phyloP scores from a whole-genome alignment of 768 basidiomycete species.

The Collybiopsis confluens region DNA sequence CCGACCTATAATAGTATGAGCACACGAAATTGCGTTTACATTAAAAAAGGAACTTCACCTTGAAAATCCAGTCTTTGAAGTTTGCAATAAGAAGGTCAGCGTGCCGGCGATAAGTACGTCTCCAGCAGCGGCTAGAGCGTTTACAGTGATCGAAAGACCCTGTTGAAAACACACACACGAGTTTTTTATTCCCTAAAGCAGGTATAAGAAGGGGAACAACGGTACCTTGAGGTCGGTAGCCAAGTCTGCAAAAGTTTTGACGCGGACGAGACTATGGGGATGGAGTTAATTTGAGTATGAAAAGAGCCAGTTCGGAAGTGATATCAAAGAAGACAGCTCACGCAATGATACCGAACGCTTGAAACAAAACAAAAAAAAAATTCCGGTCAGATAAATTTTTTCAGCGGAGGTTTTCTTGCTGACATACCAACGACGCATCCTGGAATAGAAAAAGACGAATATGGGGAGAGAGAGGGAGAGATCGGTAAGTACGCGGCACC shows the following conservation, averaged over 20 bases:
- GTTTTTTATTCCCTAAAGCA: no score
- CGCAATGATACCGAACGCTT: constrained; percentile 7
- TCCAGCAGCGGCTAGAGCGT: constrained; percentile 41
- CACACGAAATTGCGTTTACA: neutral
- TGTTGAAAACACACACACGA: constrained; percentile 14
- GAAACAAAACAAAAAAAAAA: no score
- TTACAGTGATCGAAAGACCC: constrained; percentile 48
- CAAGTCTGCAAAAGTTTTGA: constrained; percentile 2
- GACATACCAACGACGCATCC: constrained; percentile 31
- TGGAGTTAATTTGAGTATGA: neutral
- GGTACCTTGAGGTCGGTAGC: constrained; percentile 12
- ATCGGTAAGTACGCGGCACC: no score
- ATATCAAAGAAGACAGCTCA: neutral
- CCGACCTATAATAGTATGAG: constrained; percentile 26
- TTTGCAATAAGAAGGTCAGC: constrained; percentile 43
- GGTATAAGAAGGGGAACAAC: no score
- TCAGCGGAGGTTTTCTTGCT: no score
- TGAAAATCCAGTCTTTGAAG: constrained; percentile 47
- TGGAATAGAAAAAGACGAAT: no score
- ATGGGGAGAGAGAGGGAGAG: no score
- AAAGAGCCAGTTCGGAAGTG: no score
- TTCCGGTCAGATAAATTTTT: no score
- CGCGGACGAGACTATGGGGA: neutral
- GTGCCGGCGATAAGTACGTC: constrained; percentile 47
- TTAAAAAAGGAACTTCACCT: constrained; percentile 23